phyloP scores from a whole-genome alignment of 495 filamentous ascomycete genomes.

The Cenococcum geophilum region DNA sequence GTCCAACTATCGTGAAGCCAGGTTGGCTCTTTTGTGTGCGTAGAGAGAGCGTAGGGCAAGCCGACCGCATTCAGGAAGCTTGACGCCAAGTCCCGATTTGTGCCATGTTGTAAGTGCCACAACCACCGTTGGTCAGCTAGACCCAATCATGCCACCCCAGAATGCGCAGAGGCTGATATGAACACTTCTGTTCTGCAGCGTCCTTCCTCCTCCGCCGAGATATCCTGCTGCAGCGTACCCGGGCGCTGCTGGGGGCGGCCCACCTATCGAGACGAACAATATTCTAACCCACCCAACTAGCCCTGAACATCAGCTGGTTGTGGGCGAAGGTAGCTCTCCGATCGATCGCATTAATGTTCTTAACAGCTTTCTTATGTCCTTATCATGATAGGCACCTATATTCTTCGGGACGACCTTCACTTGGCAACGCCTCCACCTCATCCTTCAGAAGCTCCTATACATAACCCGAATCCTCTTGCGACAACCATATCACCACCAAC shows the following conservation, averaged over 20 bases:
- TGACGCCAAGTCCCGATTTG: slow-evolving; percentile 12
- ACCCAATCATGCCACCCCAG: slow-evolving; percentile 19
- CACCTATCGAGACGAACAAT: slow-evolving; percentile 89
- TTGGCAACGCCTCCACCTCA: slow-evolving; percentile 93
- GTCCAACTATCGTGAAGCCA: neutral
- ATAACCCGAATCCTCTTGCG: slow-evolving; percentile 83
- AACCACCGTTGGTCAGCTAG: slow-evolving; percentile 1
- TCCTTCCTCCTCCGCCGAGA: slow-evolving; percentile 77
- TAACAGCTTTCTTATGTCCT: slow-evolving; percentile 7
- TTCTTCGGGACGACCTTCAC: slow-evolving; percentile 79
- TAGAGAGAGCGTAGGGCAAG: neutral
- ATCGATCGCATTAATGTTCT: slow-evolving; percentile 3
- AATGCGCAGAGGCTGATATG: slow-evolving; percentile 6
- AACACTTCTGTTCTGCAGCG: slow-evolving; percentile 44
- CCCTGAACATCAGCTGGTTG: slow-evolving; percentile 74
- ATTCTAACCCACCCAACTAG: slow-evolving; percentile 70
- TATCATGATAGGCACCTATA: slow-evolving; percentile 66
- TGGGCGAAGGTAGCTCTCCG: slow-evolving; percentile 70
- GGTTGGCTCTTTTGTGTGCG: neutral
- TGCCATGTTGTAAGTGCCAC: slow-evolving; percentile 30
- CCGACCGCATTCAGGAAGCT: neutral
- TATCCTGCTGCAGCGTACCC: slow-evolving; percentile 65
- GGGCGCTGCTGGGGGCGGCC: slow-evolving; percentile 54
- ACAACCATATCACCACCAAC: slow-evolving; percentile 75
- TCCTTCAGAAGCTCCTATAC: slow-evolving; percentile 78